Conservation (phyloP, 129 eudicot species). For the Mikania micrantha region DNA sequence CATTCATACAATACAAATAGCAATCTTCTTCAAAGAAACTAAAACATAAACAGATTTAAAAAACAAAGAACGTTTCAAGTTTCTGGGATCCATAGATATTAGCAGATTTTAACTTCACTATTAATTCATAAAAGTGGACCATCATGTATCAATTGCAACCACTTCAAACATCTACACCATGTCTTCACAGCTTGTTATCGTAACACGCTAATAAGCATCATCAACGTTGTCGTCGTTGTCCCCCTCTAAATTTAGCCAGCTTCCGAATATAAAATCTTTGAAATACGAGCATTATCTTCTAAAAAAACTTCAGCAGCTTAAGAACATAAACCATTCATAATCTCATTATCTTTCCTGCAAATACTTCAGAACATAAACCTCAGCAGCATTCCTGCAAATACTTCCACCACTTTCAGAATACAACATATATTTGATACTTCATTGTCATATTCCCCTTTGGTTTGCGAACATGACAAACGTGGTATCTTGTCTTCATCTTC, state of each 20-base stretch:
- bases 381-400: neutral
- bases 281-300: neutral
- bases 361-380: neutral
- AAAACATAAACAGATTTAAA: neutral
- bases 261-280: neutral
- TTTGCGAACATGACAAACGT: constrained; percentile 2
- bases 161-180: constrained; percentile 2
- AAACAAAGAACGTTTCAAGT: neutral
- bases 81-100: neutral
- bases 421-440: neutral
- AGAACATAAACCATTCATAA: neutral
- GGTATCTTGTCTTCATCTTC: neutral
- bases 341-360: neutral
- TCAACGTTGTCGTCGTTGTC: neutral
- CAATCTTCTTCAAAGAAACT: neutral
- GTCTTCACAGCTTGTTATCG: neutral
- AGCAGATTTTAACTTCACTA: no score
- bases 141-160: neutral
- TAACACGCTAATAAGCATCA: constrained; percentile 11
- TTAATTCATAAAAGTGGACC: neutral
- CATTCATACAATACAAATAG: neutral
- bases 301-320: constrained; percentile 6
- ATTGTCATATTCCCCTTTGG: neutral
- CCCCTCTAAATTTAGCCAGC: neutral
- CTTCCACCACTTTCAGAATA: neutral